A percentile compares a stretch with the other conserved stretches of the same genome.
These are phyloP conservation scores for Solanum lycopersicoides DNA, from an alignment of 257 asterid species.

Conservation along the genomic window DNA sequence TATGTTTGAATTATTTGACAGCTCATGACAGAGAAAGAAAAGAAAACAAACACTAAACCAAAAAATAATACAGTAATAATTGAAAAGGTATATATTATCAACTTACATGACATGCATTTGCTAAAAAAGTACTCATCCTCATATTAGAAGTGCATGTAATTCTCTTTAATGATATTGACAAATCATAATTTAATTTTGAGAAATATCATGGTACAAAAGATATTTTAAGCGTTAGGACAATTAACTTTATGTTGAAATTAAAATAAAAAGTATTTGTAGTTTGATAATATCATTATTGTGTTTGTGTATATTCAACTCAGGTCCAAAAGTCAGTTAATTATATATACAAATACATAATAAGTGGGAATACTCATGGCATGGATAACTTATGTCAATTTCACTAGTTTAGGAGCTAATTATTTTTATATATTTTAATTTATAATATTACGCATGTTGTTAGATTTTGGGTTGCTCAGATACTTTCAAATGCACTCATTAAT, in stretches of 20 bases:
- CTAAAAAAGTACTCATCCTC: neutral
- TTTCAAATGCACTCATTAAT: too few species aligned
- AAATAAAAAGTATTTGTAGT: neutral
- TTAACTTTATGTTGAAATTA: neutral
- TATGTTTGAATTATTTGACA: neutral
- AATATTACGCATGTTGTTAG: too few species aligned
- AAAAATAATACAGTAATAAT: neutral
- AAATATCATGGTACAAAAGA: neutral
- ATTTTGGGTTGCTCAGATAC: too few species aligned
- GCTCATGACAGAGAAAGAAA: neutral
- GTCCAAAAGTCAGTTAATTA: neutral
- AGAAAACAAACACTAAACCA: neutral
- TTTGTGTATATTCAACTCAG: neutral
- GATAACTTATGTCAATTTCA: too few species aligned
- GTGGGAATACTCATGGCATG: neutral
- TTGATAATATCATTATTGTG: neutral
- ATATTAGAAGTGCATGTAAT: neutral
- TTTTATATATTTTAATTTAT: too few species aligned
- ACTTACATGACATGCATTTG: neutral
- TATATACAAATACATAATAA: neutral
- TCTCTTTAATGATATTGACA: neutral
- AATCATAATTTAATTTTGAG: neutral
- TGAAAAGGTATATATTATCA: neutral
- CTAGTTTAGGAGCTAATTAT: neutral
- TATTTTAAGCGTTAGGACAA: neutral